Evolutionary conservation across 2,329 filamentous ascomycete genomes (phyloP), one percentile per base, ranked within the genome.

Genomic region (Aureobasidium melanogenum): DNA sequence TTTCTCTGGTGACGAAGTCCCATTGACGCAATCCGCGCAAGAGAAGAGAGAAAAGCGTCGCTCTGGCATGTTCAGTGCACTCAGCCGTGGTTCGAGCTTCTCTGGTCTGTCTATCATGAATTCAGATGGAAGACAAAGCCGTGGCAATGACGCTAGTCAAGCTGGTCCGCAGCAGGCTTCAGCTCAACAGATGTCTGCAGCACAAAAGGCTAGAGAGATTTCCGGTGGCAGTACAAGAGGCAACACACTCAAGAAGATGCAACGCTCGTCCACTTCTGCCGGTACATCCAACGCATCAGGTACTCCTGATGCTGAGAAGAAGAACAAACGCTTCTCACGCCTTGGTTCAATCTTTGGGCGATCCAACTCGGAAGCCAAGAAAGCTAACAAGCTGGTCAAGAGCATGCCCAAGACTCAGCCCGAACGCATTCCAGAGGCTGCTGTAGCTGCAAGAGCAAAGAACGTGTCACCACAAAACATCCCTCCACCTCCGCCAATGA

Each of bases 311-410:
- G 62, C 66, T 9, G 66, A 67, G 38, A 70, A 71, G 55, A 71
- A 71, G 59, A 79, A 78, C 64, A 78, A 77, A 60, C 71, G 77
- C 36, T 77, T 79, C 51, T 79, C 77, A 1, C 67, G 71, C 3
- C 64, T 80, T 12, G 76, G 76, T 5, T 74, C 71, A 36, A 64
- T 80, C 1, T 79, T 80, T 58, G 70, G 73, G 32, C 70, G 76
- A 34, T 72, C 70, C 10, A 72, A 69, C 36, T 72, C 73, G 39
- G 63, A 63, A 15, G 64, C 70, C 7, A 61, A 62, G 22, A 73
- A 73, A 60, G 41, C 67, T 10, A 59, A 59, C 44, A 59, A 59
- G 24, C n/a, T 59, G 38, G 56, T 59, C n/a, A 59, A 59, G 22
- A 28, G n/a, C n/a, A 48, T 59, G 34, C 56, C 56, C 12, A 47